Conservation (phyloP, 495 filamentous ascomycete genomes). For the Lentithecium fluviatile region DNA sequence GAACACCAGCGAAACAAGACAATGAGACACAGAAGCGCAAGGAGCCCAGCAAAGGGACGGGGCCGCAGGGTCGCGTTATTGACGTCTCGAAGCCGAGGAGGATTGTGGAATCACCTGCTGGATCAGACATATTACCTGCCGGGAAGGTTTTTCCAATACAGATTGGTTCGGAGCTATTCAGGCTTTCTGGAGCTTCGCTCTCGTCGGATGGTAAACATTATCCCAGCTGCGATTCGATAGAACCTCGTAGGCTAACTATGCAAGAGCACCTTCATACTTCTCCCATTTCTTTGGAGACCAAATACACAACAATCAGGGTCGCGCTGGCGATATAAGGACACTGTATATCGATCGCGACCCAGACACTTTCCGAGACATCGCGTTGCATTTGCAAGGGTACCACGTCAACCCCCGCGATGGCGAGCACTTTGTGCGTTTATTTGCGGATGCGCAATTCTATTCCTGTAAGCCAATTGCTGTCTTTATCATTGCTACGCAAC, state of each 20-base stretch:
- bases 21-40: slow-evolving; percentile 19
- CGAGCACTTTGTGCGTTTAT: slow-evolving; percentile 83
- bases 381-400: slow-evolving; percentile 91
- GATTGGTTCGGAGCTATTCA: slow-evolving; percentile 87
- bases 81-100: slow-evolving; percentile 30
- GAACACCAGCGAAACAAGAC: background rate
- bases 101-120: slow-evolving; percentile 25
- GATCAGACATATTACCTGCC: slow-evolving; percentile 44
- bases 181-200: slow-evolving; percentile 89
- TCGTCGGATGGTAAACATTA: slow-evolving; percentile 84
- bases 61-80: slow-evolving; percentile 28
- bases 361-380: slow-evolving; percentile 82
- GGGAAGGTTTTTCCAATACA: slow-evolving; percentile 89
- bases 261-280: slow-evolving; percentile 94
- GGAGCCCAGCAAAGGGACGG: slow-evolving; percentile 30
- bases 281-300: slow-evolving; percentile 91
- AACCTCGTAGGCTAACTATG: slow-evolving; percentile 48
- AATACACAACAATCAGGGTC: slow-evolving; percentile 59
- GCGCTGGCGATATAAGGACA: slow-evolving; percentile 61
- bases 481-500: background rate
- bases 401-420: slow-evolving; percentile 80
- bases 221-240: slow-evolving; percentile 7
- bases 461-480: slow-evolving; percentile 54
- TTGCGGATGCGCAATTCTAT: slow-evolving; percentile 96
- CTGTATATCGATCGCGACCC: slow-evolving; percentile 97